Base-by-base conservation (phyloP, 371 early-diverging fungal genomes). In the Rhizopus sp. region DNA sequence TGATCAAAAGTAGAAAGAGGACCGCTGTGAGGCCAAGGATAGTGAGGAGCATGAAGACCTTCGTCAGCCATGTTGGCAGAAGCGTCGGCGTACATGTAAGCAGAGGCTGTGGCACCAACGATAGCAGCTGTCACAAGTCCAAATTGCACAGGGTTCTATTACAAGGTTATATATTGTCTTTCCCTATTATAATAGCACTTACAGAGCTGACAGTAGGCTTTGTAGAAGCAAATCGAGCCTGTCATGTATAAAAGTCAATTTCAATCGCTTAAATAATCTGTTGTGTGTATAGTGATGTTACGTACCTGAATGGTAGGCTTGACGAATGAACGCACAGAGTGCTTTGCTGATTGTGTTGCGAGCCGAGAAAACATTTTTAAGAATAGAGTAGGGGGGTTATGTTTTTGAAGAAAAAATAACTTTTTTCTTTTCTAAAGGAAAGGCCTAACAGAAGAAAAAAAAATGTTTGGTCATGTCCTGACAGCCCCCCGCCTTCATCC, bases 1-100 rank as follows among this genome's bases (percentile, higher is more conserved):
- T 95, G 96, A 70, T 98, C 98, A 78, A 89, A 98, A 50, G 95
- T 93, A 64, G 85, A 84, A 59, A 90, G 78, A 66, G 83, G 82
- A 52, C 81, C 84, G 55, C 83, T 84, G 74, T 94, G 95, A 40
- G 91, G 85, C 93, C 94, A 98, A 37, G 93, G 94, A 79, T 88
- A 85, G 56, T 77, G 78, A 15, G 96, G 92, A 47, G 96, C 73
- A 73, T 98, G 97, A 65, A 96, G 86, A 59, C 97, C 97, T 60
- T 95, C 93, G 60, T 91, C 96, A 62, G 89, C 88, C 86, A 88
- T 78, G 64, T 84, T 81, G 70, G 89, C 87, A 66, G 83, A 80
- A 32, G 83, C 83, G 53, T 73, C 73, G 39, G 70, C 71, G 49
- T 72, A 70, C 70, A 80, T 70, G 62, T 77, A 87, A 46, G 80